Evolutionary conservation across 441 rosid genomes (phyloP), one percentile per base, ranked within the genome.

Genomic region (Hura crepitans): DNA sequence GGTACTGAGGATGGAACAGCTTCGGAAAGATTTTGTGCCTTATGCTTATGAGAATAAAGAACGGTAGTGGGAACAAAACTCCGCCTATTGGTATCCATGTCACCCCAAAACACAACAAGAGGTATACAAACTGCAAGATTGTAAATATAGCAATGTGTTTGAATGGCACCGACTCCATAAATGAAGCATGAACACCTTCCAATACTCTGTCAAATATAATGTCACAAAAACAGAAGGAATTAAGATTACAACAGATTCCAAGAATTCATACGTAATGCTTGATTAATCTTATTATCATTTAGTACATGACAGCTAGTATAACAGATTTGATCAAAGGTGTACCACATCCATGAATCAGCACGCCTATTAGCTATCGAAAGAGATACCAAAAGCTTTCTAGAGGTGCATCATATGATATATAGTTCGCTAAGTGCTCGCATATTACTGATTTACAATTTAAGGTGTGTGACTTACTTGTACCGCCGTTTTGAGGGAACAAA

Each of bases 81-180:
- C 90, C 87, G 0, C 85, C 90, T 7, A 84, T 72, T 5, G 85
- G 90, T 35, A 86, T 82, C 87, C 90, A 84, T n/a, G 87, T 86
- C 58, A 86, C 69, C 6, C 90, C 86, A 46, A 56, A 84, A 65
- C 88, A 84, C 7, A 82, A 53, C 37, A 82, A 74, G 54, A 84
- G 70, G 55, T 86, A 86, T n/a, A 79, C 82, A 5, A 84, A 47
- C 25, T 86, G 88, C 78, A 86, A 78, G 64, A 82, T 76, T 5
- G 90, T 86, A 65, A 86, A 86, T 12, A 42, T 15, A 2, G 75
- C 78, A 0, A 80, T 82, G 65, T 69, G 65, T 68, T 82, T 84
- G 83, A 76, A 84, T 0, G 87, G 90, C 10, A 81, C 85, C 0
- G 81, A 76, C 73, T 84, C 87, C 22, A 82, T 69, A 49, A 79